Conservation (phyloP, 139 green algal genomes). For the Chlamydomonas sphaeroides region DNA sequence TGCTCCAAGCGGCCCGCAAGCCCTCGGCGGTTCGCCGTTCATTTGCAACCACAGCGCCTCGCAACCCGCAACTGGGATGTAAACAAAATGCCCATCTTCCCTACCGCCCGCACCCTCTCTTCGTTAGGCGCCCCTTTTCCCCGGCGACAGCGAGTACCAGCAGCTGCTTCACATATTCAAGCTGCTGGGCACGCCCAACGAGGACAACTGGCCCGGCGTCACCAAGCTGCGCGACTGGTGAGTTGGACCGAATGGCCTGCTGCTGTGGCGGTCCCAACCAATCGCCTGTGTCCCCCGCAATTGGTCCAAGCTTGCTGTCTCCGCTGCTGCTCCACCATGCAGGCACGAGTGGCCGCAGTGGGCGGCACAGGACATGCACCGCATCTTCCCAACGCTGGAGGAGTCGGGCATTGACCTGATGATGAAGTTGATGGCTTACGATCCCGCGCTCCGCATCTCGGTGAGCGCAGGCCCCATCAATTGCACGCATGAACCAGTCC, state of each 20-base stretch:
- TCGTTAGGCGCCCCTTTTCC: constrained; percentile 88
- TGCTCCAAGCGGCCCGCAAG: too few relatives aligned
- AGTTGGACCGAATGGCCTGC: constrained; percentile 4
- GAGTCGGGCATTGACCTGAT: constrained; percentile 82
- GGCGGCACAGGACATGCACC: constrained; percentile 64
- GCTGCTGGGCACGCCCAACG: constrained; percentile 87
- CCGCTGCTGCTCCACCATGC: not conserved
- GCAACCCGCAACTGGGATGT: too few relatives aligned
- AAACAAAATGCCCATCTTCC: too few relatives aligned
- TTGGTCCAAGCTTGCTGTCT: too few relatives aligned
- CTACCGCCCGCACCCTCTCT: too few relatives aligned
- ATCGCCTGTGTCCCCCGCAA: too few relatives aligned
- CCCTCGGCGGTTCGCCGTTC: too few relatives aligned
- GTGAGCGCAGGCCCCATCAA: constrained; percentile 48
- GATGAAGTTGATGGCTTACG: constrained; percentile 78
- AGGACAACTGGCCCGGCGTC: constrained; percentile 79
- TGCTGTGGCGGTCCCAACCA: too few relatives aligned
- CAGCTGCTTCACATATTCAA: constrained; percentile 94
- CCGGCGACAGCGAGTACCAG: constrained; percentile 89
- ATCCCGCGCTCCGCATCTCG: constrained; percentile 82
- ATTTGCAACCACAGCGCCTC: too few relatives aligned
- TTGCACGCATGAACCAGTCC: too few relatives aligned
- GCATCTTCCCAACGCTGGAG: constrained; percentile 84
- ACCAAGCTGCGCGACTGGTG: constrained; percentile 72
- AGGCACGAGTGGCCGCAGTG: constrained; percentile 78